phyloP scores from a whole-genome alignment of 2,329 filamentous ascomycete genomes.

The Ilyonectria sp. region DNA sequence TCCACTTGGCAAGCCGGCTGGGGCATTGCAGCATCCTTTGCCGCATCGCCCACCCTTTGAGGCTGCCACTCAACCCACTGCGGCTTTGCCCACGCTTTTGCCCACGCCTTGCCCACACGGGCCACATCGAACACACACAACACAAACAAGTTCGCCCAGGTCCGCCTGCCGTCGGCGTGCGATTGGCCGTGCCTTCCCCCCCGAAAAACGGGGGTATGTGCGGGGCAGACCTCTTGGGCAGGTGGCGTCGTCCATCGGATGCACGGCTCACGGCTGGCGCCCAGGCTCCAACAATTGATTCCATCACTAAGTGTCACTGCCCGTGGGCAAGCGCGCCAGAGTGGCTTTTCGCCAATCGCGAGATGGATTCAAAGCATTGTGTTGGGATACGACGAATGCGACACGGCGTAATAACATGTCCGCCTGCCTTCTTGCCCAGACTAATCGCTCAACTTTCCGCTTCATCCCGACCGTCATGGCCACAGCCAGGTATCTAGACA shows the following conservation, averaged over 20 bases:
- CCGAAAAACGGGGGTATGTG: not conserved
- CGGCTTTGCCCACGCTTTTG: not conserved
- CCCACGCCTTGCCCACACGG: not conserved
- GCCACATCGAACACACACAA: too few relatives aligned
- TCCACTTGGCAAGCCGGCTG: too few relatives aligned
- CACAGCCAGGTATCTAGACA: too few relatives aligned
- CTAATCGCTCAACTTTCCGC: not conserved
- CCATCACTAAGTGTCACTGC: not conserved
- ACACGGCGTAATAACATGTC: slow-evolving; percentile 4
- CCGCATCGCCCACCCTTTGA: too few relatives aligned
- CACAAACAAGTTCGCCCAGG: not conserved
- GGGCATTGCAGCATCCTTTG: too few relatives aligned
- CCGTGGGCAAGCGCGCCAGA: not conserved
- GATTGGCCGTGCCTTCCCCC: not conserved
- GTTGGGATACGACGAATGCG: slow-evolving; percentile 26
- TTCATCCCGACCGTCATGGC: not conserved
- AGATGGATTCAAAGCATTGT: not conserved
- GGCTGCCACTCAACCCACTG: too few relatives aligned
- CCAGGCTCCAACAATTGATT: not conserved
- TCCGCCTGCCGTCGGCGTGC: not conserved
- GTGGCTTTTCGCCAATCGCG: not conserved
- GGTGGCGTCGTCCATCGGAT: not conserved
- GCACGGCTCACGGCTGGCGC: not conserved
- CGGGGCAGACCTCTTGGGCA: not conserved
- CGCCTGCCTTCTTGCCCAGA: not conserved